Evolutionary conservation across 176 grass and related monocot genomes (phyloP).

Genomic region (Oryza rufipogon): DNA sequence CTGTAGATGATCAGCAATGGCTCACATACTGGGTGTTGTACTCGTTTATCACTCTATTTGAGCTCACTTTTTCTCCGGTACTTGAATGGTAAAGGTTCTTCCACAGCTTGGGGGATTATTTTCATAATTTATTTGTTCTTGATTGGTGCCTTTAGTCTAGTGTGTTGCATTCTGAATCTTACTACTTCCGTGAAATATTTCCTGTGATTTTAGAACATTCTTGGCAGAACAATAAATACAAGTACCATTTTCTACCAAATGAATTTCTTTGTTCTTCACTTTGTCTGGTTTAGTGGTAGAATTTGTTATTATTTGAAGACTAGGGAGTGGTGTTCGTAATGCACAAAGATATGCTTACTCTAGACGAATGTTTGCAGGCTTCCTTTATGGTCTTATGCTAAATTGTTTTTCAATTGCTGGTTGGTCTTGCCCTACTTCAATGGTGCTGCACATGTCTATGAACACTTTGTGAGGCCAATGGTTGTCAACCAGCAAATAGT

Average conservation of each 20-base stretch:
- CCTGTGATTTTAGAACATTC: background rate
- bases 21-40: constrained; percentile 99
- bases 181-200: constrained; percentile 5
- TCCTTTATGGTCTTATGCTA: constrained; percentile 89
- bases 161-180: constrained; percentile 3
- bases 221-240: background rate
- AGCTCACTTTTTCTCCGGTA: constrained; percentile 81
- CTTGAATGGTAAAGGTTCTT: constrained; percentile 75
- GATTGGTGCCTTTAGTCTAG: constrained; percentile 2
- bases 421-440: constrained; percentile 92
- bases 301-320: background rate
- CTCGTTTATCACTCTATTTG: constrained; percentile 96
- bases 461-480: constrained; percentile 81
- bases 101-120: background rate
- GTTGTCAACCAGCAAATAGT: constrained; percentile 80
- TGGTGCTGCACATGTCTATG: constrained; percentile 88
- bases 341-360: constrained; percentile 29
- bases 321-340: background rate
- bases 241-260: background rate
- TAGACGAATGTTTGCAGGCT: constrained; percentile 56
- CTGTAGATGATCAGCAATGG: constrained; percentile 94
- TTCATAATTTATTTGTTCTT: background rate
- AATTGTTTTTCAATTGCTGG: constrained; percentile 94
- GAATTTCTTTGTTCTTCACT: background rate
- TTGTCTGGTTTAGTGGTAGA: constrained; percentile 2